Evolutionary conservation across 2,329 filamentous ascomycete species (phyloP).

Genomic region (Rasamsonia emersonii): DNA sequence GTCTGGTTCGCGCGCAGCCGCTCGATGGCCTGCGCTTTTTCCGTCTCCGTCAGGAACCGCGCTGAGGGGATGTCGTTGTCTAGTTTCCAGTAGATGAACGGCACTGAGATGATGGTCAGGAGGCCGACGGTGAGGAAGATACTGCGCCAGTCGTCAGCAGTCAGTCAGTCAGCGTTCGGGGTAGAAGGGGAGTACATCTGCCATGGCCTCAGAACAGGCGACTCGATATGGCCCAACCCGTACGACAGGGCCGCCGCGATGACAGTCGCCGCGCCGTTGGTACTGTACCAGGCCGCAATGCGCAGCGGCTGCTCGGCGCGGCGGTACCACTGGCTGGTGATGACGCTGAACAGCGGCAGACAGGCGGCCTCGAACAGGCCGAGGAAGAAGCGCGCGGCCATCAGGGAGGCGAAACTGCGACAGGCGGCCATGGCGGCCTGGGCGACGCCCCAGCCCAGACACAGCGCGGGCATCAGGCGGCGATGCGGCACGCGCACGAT

Average conservation of each 20-base stretch:
- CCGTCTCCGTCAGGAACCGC: constrained; percentile 39
- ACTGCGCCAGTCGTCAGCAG: constrained; percentile 13
- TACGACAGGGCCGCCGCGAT: constrained; percentile 49
- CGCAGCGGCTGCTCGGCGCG: constrained; percentile 53
- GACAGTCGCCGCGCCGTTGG: constrained; percentile 51
- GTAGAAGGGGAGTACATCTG: constrained; percentile 34
- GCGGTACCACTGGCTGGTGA: constrained; percentile 40
- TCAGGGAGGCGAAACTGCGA: constrained; percentile 37
- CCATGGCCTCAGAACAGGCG: constrained; percentile 38
- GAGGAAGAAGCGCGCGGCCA: constrained; percentile 45
- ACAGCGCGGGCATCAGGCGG: constrained; percentile 46
- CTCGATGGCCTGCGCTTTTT: constrained; percentile 40
- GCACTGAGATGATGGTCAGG: constrained; percentile 50
- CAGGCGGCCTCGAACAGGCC: constrained; percentile 47
- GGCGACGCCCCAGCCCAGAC: constrained; percentile 42
- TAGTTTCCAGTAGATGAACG: constrained; percentile 52
- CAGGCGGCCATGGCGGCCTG: constrained; percentile 41
- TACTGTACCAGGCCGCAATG: constrained; percentile 59
- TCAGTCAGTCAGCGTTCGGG: constrained; percentile 3
- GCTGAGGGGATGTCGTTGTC: constrained; percentile 49
- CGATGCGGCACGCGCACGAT: constrained; percentile 55
- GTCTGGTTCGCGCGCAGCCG: constrained; percentile 44
- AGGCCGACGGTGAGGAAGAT: constrained; percentile 57
- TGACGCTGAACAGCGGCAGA: constrained; percentile 36
- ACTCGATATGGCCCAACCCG: constrained; percentile 48